These are phyloP conservation scores for Calonectria crousiana DNA, from an alignment of 2,329 filamentous ascomycete genomes.

Conservation along the genomic window DNA sequence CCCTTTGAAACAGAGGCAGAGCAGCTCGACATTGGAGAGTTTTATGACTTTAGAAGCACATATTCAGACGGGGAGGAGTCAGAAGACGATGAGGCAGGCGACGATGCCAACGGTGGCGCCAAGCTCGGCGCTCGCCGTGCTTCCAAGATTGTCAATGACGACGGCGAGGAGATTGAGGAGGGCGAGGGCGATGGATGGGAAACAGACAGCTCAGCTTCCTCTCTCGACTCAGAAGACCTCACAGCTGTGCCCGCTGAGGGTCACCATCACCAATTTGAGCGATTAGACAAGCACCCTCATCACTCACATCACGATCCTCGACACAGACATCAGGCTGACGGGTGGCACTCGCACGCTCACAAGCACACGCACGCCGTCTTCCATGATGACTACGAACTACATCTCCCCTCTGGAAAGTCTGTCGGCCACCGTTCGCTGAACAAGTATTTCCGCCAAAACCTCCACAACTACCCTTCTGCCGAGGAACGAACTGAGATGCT, in stretches of 20 bases:
- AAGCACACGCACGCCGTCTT: slow-evolving; percentile 81
- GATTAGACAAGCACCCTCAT: slow-evolving; percentile 79
- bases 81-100: slow-evolving; percentile 63
- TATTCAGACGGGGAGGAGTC: slow-evolving; percentile 86
- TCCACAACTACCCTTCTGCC: slow-evolving; percentile 83
- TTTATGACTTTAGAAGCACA: slow-evolving; percentile 96
- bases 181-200: slow-evolving; percentile 88
- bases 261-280: slow-evolving; percentile 77
- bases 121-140: slow-evolving; percentile 75
- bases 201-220: slow-evolving; percentile 91
- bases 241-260: slow-evolving; percentile 82
- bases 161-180: slow-evolving; percentile 65
- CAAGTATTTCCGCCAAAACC: slow-evolving; percentile 92
- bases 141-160: slow-evolving; percentile 62
- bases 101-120: slow-evolving; percentile 67
- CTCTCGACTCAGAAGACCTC: slow-evolving; percentile 86
- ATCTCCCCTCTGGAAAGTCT: slow-evolving; percentile 89
- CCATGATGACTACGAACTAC: slow-evolving; percentile 92
- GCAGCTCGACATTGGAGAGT: slow-evolving; percentile 94
- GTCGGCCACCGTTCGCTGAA: slow-evolving; percentile 91
- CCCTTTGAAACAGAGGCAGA: slow-evolving; percentile 90
- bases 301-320: slow-evolving; percentile 79
- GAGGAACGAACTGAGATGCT: slow-evolving; percentile 80
- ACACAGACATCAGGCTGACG: slow-evolving; percentile 79
- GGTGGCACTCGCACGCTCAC: slow-evolving; percentile 87